phyloP scores from a whole-genome alignment of 2,329 filamentous ascomycete species.

The Piedraia hortae region DNA sequence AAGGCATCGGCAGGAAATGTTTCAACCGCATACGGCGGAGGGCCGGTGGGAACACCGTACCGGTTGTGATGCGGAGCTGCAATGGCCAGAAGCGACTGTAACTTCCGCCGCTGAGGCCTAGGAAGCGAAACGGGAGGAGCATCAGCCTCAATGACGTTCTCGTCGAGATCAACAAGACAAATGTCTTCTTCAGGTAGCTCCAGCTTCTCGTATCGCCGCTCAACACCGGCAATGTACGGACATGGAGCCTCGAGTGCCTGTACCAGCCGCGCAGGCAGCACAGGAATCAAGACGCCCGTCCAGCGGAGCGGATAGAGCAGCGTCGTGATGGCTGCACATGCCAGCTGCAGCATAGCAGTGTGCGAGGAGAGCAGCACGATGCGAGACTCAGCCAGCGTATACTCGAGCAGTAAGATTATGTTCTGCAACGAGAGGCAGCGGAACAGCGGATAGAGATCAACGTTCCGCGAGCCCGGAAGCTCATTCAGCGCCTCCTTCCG shows the following conservation, averaged over 20 bases:
- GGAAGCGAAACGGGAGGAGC: conserved; percentile 51
- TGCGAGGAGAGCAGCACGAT: conserved; percentile 93
- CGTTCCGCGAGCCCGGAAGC: conserved; percentile 69
- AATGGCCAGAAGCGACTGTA: conserved; percentile 62
- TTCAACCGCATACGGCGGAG: conserved; percentile 78
- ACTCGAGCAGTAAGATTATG: conserved; percentile 78
- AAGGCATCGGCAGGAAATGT: conserved; percentile 78
- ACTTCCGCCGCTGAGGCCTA: conserved; percentile 67
- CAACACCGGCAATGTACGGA: conserved; percentile 89
- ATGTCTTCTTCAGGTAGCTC: conserved; percentile 86
- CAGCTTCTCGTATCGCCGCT: conserved; percentile 64
- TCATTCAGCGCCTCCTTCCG: conserved; percentile 84
- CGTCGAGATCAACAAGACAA: conserved; percentile 78
- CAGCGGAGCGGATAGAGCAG: conserved; percentile 74
- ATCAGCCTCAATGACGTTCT: conserved; percentile 69
- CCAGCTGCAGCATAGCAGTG: conserved; percentile 83
- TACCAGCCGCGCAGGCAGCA: conserved; percentile 62
- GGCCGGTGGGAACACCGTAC: conserved; percentile 64
- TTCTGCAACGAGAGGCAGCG: conserved; percentile 72
- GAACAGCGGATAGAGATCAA: conserved; percentile 82
- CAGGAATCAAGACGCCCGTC: conserved; percentile 79
- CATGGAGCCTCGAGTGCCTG: conserved; percentile 83
- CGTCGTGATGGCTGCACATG: conserved; percentile 60
- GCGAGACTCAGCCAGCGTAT: conserved; percentile 69
- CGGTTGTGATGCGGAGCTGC: conserved; percentile 74